Percentiles rank a stretch among this genome's conserved stretches.
Evolutionary conservation across 2,329 filamentous ascomycete genomes (phyloP).

Genomic region (Neurospora crassa): DNA sequence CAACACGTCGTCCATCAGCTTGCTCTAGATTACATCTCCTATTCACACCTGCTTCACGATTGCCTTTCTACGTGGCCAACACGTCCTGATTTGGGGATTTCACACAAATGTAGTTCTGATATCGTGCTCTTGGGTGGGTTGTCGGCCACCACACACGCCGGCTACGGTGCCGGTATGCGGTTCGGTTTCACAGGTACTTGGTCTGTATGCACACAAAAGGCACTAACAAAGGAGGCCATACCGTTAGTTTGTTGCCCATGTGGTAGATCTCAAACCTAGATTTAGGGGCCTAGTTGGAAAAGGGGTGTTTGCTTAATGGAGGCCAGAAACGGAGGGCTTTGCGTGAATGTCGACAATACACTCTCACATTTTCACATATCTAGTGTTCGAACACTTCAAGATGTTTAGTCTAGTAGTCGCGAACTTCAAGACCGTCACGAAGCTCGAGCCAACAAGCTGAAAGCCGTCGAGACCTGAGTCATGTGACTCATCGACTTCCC

Average conservation of each 20-base stretch:
- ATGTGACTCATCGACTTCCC: slow-evolving; percentile 4
- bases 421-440: neutral
- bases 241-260: neutral
- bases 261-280: neutral
- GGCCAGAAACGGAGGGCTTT: neutral
- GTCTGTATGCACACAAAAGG: neutral
- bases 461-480: neutral
- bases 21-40: no score
- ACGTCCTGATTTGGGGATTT: neutral
- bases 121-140: neutral
- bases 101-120: neutral
- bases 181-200: neutral
- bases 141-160: neutral
- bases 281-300: neutral
- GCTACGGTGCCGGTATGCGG: neutral
- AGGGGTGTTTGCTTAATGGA: neutral
- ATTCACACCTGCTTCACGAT: neutral
- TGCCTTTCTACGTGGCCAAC: neutral
- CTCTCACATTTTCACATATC: neutral
- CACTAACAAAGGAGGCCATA: neutral
- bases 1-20: neutral
- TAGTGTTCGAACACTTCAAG: neutral
- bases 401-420: neutral
- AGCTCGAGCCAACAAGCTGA: neutral
- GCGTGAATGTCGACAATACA: neutral